These are phyloP conservation scores for Epichloe hybrida DNA, from an alignment of 2,329 filamentous ascomycete genomes.

Conservation along the genomic window DNA sequence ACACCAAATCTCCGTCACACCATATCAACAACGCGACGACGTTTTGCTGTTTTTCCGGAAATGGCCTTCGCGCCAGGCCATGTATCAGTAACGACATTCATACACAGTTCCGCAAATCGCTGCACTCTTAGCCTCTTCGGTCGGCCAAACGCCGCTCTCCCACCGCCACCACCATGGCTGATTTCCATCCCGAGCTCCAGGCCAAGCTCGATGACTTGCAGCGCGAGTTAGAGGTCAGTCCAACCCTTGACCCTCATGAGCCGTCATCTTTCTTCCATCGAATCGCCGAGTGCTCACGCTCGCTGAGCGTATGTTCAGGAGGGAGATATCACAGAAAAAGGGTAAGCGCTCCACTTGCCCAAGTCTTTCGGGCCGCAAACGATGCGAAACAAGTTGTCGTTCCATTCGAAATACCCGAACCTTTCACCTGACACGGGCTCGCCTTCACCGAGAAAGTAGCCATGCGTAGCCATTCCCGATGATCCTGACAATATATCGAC, in stretches of 20 bases:
- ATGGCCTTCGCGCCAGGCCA: conserved; percentile 6
- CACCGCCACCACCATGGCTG: conserved; percentile 20
- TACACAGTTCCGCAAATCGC: conserved; percentile 2
- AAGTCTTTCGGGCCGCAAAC: background rate
- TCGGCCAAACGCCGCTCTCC: conserved; percentile 11
- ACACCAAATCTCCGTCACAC: background rate
- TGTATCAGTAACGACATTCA: conserved; percentile 4
- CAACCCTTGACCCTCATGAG: background rate
- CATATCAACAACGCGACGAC: background rate
- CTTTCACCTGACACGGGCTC: background rate
- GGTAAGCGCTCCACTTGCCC: conserved; percentile 39
- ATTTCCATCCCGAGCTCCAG: conserved; percentile 60
- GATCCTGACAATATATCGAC: conserved; percentile 10
- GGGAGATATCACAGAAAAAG: conserved; percentile 95
- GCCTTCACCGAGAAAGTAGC: background rate
- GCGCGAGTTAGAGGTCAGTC: conserved; percentile 70
- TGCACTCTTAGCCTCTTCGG: conserved; percentile 3
- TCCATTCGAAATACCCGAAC: background rate
- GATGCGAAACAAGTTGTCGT: background rate
- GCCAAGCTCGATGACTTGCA: conserved; percentile 71
- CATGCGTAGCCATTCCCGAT: background rate
- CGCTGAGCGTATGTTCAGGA: conserved; percentile 41
- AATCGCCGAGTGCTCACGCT: background rate
- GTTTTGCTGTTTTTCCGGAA: background rate
- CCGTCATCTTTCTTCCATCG: background rate